These are phyloP conservation scores for Aspergillus melleus DNA, from an alignment of 2,329 filamentous ascomycete genomes.

Conservation along the genomic window DNA sequence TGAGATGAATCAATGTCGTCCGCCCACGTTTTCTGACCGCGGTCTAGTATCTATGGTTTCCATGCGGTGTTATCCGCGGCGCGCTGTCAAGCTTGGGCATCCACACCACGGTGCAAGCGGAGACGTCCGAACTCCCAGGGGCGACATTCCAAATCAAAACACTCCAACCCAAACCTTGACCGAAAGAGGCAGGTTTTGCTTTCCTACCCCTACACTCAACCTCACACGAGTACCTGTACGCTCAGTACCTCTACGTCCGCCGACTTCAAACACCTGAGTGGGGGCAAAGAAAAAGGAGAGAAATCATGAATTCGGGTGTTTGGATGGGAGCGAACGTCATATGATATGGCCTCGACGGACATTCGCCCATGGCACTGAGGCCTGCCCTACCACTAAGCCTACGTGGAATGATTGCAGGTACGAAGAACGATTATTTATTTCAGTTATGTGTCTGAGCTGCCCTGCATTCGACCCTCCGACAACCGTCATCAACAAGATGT, in stretches of 20 bases:
- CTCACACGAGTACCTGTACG: background rate
- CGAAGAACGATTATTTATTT: slow-evolving; percentile 7
- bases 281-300: background rate
- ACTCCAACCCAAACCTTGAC: slow-evolving; percentile 64
- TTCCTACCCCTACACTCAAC: background rate
- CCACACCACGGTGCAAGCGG: slow-evolving; percentile 85
- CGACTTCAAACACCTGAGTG: background rate
- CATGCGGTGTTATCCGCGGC: slow-evolving; percentile 87
- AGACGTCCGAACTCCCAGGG: slow-evolving; percentile 79
- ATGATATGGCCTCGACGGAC: background rate
- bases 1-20: slow-evolving; percentile 26
- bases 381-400: background rate
- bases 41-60: slow-evolving; percentile 84
- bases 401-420: background rate
- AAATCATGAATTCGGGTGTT: background rate
- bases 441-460: slow-evolving; percentile 20
- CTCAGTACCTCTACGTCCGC: background rate
- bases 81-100: slow-evolving; percentile 92
- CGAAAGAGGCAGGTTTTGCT: background rate
- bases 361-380: background rate
- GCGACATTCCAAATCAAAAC: slow-evolving; percentile 98
- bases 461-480: slow-evolving; percentile 3
- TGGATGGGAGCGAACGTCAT: background rate
- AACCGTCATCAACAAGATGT: background rate
- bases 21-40: slow-evolving; percentile 5